Evolutionary conservation across 345 rosid genomes (phyloP), one percentile per base, ranked within the genome.

Genomic region (Murraya paniculata): DNA sequence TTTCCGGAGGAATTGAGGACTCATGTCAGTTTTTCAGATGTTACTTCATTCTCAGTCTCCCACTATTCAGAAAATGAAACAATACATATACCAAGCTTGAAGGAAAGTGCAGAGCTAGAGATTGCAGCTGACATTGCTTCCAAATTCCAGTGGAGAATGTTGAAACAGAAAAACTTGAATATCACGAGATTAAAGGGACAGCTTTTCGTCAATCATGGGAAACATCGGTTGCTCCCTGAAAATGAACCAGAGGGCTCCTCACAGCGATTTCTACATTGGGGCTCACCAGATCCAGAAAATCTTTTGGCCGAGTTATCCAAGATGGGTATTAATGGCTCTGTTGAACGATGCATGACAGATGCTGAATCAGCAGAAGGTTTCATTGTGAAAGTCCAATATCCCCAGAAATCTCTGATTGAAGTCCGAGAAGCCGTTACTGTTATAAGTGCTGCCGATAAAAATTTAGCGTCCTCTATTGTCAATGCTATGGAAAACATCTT

Each of bases 141-240:
- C 58, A 77, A 57, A 64, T 78, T 88, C 74, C 74, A 64, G 7
- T 91, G 94, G 97, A 90, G 72, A 77, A 85, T 77, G 36, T 71
- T 83, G 58, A 82, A 78, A 78, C 81, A 76, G 35, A 75, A 85
- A 48, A 86, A 80, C 76, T 19, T 77, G 64, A 83, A 85, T 38
- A 79, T 89, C 68, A 69, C 94, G 10, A 87, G 97, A 81, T 78
- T 95, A 76, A 86, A 86, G 21, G 99, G 97, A 16, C 89, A 85
- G 80, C 82, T 95, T 5, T 8, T 78, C n/a, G 75, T 91, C 77
- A 68, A 84, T 53, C 78, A 80, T 55, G 89, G 93, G 58, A 90
- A 87, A 81, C 80, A 77, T 59, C 77, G 53, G 78, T 74, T 95
- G 55, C 79, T 88, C 74, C 59, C 82, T 4, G 82, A 84, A 41